Evolutionary conservation across 441 rosid genomes (phyloP).

Genomic region (Breynia disticha): DNA sequence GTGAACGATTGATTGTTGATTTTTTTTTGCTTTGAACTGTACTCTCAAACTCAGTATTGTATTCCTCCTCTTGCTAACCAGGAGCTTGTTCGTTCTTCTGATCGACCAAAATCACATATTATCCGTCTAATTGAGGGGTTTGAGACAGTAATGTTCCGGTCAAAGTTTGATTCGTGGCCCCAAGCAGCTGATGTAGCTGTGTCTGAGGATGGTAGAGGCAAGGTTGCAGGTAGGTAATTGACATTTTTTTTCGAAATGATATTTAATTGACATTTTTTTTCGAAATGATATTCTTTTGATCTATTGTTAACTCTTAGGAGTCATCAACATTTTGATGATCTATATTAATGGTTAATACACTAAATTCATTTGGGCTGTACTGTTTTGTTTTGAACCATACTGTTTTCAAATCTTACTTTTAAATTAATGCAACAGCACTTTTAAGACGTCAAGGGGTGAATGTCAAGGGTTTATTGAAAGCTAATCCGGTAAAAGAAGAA

Average conservation of each 20-base stretch:
- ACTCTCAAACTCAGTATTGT: conserved; percentile 11
- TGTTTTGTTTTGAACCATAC: too few relatives aligned
- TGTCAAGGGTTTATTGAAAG: conserved; percentile 77
- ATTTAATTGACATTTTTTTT: conserved; percentile 1
- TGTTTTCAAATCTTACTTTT: background rate
- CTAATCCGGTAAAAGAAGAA: conserved; percentile 73
- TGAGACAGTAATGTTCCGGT: conserved; percentile 81
- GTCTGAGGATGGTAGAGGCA: conserved; percentile 89
- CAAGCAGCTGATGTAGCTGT: conserved; percentile 43
- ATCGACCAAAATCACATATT: conserved; percentile 49
- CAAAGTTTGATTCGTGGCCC: conserved; percentile 88
- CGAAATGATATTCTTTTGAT: background rate
- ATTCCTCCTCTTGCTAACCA: conserved; percentile 26
- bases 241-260: conserved; percentile 11
- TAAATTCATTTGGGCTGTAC: too few relatives aligned
- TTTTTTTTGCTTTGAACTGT: conserved; percentile 11
- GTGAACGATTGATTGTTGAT: background rate
- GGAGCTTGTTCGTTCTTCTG: conserved; percentile 51
- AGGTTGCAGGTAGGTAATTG: conserved; percentile 74
- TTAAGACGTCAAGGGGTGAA: conserved; percentile 86
- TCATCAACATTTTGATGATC: background rate
- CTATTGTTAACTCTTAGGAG: background rate
- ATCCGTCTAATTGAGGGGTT: conserved; percentile 88
- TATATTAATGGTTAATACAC: too few relatives aligned
- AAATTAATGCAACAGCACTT: conserved; percentile 45